These are phyloP conservation scores for Sorghum bicolor DNA, from an alignment of 176 grass and related monocot species.

Conservation along the genomic window Sorghum_bicolor_NCBIv3 NC_012879.2:9574001-9574500, in stretches of 20 bases:
- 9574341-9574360: conserved; percentile 97
- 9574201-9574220: conserved; percentile 85
- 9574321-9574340: not conserved
- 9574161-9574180: conserved; percentile 67
- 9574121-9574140: conserved; percentile 96
- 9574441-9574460: conserved; percentile 78
- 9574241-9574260: not conserved
- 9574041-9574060: conserved; percentile 96
- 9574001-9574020: conserved; percentile 86
- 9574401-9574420: conserved; percentile 73
- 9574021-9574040: conserved; percentile 84
- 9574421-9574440: conserved; percentile 42
- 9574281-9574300: not conserved
- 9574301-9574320: not conserved
- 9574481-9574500: conserved; percentile 80
- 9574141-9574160: conserved; percentile 61
- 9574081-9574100: conserved; percentile 96
- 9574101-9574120: conserved; percentile 97
- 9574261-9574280: not conserved
- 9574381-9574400: conserved; percentile 81
- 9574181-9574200: conserved; percentile 87
- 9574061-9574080: conserved; percentile 91
- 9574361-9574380: conserved; percentile 81
- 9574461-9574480: conserved; percentile 72
- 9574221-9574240: conserved; percentile 43